These are phyloP conservation scores for Albugo laibachii DNA, from an alignment of 352 stramenopile species.

Conservation along the genomic window DNA sequence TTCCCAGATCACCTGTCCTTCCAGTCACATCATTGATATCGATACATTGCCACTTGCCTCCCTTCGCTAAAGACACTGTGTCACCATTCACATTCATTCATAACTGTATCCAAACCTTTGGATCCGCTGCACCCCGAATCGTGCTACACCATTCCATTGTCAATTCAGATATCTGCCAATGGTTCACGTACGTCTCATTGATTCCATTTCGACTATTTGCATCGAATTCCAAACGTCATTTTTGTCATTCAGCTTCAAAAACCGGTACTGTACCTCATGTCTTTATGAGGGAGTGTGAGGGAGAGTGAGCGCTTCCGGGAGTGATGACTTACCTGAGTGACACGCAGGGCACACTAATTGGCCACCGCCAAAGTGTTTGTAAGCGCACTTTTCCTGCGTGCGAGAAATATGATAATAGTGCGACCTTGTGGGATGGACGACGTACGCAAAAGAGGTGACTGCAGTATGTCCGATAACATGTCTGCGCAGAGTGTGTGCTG, in stretches of 20 bases:
- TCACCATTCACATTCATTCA: not conserved
- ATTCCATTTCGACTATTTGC: slow-evolving; percentile 13
- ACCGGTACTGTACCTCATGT: too few species aligned
- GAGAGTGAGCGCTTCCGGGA: too few species aligned
- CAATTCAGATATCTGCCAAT: not conserved
- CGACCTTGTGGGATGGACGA: not conserved
- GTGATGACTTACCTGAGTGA: slow-evolving; percentile 14
- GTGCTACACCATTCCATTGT: slow-evolving; percentile 14
- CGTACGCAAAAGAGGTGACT: slow-evolving; percentile 54
- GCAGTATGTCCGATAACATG: slow-evolving; percentile 56
- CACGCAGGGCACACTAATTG: slow-evolving; percentile 41
- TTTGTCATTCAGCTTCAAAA: too few species aligned
- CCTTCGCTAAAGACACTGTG: slow-evolving; percentile 6
- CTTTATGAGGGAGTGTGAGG: too few species aligned
- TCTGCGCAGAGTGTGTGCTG: slow-evolving; percentile 40
- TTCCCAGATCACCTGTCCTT: slow-evolving; percentile 57
- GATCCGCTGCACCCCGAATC: slow-evolving; percentile 34
- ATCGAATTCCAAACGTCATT: too few species aligned
- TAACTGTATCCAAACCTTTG: slow-evolving; percentile 18
- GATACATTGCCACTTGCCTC: slow-evolving; percentile 2
- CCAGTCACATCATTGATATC: not conserved
- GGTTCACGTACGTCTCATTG: slow-evolving; percentile 5
- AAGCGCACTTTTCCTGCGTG: slow-evolving; percentile 60
- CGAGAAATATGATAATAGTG: not conserved
- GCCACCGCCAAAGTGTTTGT: slow-evolving; percentile 57